A percentile compares a stretch with the other conserved stretches of the same genome.
Evolutionary conservation across 352 stramenopile genomes (phyloP).

Genomic region (Phytophthora rubi): DNA sequence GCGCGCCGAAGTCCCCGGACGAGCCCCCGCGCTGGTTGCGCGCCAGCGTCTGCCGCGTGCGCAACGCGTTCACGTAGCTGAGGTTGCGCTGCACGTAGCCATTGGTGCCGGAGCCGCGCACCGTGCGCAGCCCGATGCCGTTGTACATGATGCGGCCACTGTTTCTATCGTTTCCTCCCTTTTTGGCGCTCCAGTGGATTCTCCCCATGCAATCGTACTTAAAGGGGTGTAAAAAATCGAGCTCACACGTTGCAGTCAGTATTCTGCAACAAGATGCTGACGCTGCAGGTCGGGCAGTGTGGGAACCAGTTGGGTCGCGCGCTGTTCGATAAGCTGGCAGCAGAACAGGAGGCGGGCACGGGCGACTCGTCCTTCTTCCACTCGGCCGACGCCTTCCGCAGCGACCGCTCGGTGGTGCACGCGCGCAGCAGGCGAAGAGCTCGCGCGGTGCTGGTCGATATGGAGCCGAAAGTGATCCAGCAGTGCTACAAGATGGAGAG

Average conservation of each 20-base stretch:
- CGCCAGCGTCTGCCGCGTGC: slow-evolving; percentile 66
- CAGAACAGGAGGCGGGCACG: slow-evolving; percentile 26
- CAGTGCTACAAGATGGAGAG: slow-evolving; percentile 40
- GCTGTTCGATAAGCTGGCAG: slow-evolving; percentile 68
- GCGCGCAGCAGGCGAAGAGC: slow-evolving; percentile 25
- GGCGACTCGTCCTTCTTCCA: slow-evolving; percentile 47
- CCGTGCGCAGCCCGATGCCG: slow-evolving; percentile 85
- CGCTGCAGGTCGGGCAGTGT: slow-evolving; percentile 79
- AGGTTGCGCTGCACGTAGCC: slow-evolving; percentile 90
- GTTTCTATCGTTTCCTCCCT: background rate
- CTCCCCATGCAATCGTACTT: slow-evolving; percentile 4
- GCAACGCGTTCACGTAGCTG: slow-evolving; percentile 75
- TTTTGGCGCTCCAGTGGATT: background rate
- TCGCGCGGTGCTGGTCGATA: slow-evolving; percentile 81
- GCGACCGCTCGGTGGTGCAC: slow-evolving; percentile 36
- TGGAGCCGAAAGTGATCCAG: slow-evolving; percentile 83
- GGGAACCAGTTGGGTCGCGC: slow-evolving; percentile 75
- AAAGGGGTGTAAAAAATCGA: slow-evolving; percentile 13
- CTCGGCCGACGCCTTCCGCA: slow-evolving; percentile 12
- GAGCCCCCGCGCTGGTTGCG: slow-evolving; percentile 44
- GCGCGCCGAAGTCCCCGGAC: slow-evolving; percentile 22
- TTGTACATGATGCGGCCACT: slow-evolving; percentile 77
- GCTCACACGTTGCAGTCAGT: background rate
- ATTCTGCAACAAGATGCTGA: slow-evolving; percentile 53
- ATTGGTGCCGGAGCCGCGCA: slow-evolving; percentile 89